A percentile compares a stretch with the other conserved stretches of the same genome.
Evolutionary conservation across 352 stramenopile genomes (phyloP).

Genomic region (Pythium rishiriense): DNA sequence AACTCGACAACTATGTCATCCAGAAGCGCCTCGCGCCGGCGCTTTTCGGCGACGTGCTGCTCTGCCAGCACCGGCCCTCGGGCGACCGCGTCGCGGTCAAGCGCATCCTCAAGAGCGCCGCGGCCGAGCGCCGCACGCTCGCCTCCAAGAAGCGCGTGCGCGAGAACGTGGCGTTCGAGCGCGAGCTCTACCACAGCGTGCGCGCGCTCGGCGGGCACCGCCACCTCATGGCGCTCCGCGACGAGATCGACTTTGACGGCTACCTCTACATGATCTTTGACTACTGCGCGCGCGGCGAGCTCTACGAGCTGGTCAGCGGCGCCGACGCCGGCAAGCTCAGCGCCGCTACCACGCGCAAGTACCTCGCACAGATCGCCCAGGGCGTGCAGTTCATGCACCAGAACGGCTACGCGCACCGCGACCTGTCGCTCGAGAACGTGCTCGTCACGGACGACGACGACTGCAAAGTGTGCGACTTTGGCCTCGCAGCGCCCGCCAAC

Average conservation of each 20-base stretch:
- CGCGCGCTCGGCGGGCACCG: conserved; percentile 57
- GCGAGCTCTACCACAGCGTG: conserved; percentile 66
- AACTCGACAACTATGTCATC: conserved; percentile 84
- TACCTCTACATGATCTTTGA: conserved; percentile 82
- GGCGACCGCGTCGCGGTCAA: conserved; percentile 76
- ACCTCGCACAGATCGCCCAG: conserved; percentile 66
- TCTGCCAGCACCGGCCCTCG: conserved; percentile 66
- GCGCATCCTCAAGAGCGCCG: conserved; percentile 69
- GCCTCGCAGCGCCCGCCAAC: conserved; percentile 54
- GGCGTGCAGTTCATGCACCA: conserved; percentile 78
- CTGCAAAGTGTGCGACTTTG: conserved; percentile 85
- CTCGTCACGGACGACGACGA: conserved; percentile 68
- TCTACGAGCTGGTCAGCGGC: conserved; percentile 77
- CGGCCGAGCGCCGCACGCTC: conserved; percentile 57
- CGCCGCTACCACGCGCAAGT: conserved; percentile 40
- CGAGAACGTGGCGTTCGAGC: conserved; percentile 81
- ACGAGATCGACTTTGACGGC: conserved; percentile 79
- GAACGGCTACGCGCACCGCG: conserved; percentile 76
- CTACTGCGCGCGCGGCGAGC: conserved; percentile 66
- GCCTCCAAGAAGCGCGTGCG: conserved; percentile 70
- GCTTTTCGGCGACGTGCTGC: conserved; percentile 80
- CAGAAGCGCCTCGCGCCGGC: conserved; percentile 68
- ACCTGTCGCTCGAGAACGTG: conserved; percentile 86
- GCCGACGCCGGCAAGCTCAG: conserved; percentile 55
- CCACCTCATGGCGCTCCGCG: conserved; percentile 65